Percentiles rank a stretch among this genome's conserved stretches.
These are phyloP conservation scores for Aureobasidium sp. DNA, from an alignment of 2,329 filamentous ascomycete species.

Conservation along the genomic window DNA sequence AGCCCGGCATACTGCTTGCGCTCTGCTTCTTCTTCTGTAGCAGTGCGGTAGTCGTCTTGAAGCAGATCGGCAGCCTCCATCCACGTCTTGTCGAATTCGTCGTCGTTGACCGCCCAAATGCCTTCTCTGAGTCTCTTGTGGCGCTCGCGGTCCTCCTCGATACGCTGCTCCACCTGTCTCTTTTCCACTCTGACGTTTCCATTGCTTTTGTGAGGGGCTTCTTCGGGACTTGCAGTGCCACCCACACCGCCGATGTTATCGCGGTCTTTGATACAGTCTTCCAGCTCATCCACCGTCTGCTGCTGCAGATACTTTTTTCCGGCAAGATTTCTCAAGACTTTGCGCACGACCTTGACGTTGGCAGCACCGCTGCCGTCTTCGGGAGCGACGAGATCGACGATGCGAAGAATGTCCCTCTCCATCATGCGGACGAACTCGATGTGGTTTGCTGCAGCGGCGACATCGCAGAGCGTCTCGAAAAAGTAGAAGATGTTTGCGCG, in stretches of 20 bases:
- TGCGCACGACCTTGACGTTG: constrained; percentile 76
- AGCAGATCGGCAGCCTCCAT: constrained; percentile 80
- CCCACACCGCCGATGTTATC: constrained; percentile 37
- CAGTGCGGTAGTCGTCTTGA: constrained; percentile 73
- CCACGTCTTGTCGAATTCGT: constrained; percentile 75
- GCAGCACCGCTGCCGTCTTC: constrained; percentile 79
- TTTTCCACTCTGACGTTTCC: constrained; percentile 57
- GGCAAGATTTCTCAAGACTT: constrained; percentile 50
- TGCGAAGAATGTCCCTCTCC: constrained; percentile 80
- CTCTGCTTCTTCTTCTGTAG: constrained; percentile 62
- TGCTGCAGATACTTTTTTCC: constrained; percentile 62
- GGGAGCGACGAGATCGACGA: constrained; percentile 87
- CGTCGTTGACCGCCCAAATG: constrained; percentile 72
- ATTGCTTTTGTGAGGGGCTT: constrained; percentile 10
- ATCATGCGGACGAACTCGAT: constrained; percentile 86
- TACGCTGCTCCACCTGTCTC: constrained; percentile 84
- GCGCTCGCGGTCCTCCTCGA: constrained; percentile 91
- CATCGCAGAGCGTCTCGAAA: constrained; percentile 86
- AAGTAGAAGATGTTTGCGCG: constrained; percentile 99
- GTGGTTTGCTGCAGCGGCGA: constrained; percentile 67
- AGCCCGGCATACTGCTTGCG: constrained; percentile 39
- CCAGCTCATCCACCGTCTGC: constrained; percentile 69
- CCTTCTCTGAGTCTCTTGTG: constrained; percentile 88
- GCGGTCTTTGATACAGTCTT: constrained; percentile 72
- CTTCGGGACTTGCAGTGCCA: neutral